A percentile compares a stretch with the other conserved stretches of the same genome.
These are phyloP conservation scores for Ceratocystiopsis sp. DNA, from an alignment of 2,329 filamentous ascomycete species.

Conservation along the genomic window DNA sequence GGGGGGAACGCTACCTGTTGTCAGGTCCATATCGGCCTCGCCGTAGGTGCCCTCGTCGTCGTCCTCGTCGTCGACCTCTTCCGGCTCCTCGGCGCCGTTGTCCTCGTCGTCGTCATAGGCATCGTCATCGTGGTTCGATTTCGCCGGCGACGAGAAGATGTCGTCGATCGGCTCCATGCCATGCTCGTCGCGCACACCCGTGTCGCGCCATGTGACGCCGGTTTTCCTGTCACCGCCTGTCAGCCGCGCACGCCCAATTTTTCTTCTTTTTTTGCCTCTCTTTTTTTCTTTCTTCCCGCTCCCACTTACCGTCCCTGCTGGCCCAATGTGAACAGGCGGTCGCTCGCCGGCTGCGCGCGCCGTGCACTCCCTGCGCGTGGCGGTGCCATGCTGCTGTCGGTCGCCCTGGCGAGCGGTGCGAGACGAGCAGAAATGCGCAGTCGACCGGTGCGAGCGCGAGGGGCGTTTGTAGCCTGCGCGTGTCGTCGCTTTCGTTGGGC, in stretches of 20 bases:
- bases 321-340: conserved; percentile 32
- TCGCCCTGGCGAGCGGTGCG: no score
- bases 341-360: conserved; percentile 21
- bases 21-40: conserved; percentile 35
- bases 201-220: conserved; percentile 64
- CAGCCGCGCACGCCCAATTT: not conserved
- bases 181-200: conserved; percentile 70
- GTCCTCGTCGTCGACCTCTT: conserved; percentile 16
- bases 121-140: conserved; percentile 18
- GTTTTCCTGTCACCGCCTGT: conserved; percentile 51
- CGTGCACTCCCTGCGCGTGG: conserved; percentile 19
- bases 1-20: conserved; percentile 11
- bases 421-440: not conserved
- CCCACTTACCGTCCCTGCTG: conserved; percentile 28
- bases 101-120: conserved; percentile 15
- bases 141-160: conserved; percentile 77
- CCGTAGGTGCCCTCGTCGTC: conserved; percentile 15
- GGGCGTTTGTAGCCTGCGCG: no score
- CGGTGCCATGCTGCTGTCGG: conserved; percentile 19
- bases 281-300: not conserved
- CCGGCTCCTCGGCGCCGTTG: conserved; percentile 16
- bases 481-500: no score
- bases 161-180: conserved; percentile 78
- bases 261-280: no score
- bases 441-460: not conserved